phyloP scores from a whole-genome alignment of 306 rosid species.

The Acacia acuminata region DNA sequence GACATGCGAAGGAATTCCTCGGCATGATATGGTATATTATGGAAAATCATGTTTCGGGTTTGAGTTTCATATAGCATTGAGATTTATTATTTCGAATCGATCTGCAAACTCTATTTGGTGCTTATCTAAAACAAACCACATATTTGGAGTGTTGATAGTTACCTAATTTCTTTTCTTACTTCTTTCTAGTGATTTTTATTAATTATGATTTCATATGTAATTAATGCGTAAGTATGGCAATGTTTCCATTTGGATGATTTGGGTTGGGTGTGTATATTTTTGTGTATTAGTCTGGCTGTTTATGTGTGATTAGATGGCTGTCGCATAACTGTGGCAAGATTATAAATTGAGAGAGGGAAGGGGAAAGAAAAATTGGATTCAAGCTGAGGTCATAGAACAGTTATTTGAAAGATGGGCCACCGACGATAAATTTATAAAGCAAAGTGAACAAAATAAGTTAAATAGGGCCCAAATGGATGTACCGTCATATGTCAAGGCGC shows the following conservation, averaged over 20 bases:
- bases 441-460: no score
- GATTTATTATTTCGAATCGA: neutral
- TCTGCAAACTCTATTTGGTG: neutral
- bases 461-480: no score
- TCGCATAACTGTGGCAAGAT: neutral
- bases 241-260: conserved; percentile 11
- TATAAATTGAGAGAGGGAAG: no score
- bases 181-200: neutral
- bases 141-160: neutral
- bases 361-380: no score
- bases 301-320: conserved; percentile 1
- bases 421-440: no score
- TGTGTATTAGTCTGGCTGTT: conserved; percentile 8
- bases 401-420: no score
- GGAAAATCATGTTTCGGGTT: neutral
- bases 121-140: neutral
- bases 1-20: conserved; percentile 99
- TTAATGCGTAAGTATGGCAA: neutral
- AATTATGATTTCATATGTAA: neutral
- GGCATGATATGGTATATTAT: conserved; percentile 78
- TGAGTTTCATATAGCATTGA: conserved; percentile 1
- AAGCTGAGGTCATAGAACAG: no score
- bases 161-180: neutral
- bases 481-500: no score
- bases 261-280: neutral